Base-by-base conservation (phyloP, 1,284 basidiomycete genomes). In the Fomitiporia mediterranea region DNA sequence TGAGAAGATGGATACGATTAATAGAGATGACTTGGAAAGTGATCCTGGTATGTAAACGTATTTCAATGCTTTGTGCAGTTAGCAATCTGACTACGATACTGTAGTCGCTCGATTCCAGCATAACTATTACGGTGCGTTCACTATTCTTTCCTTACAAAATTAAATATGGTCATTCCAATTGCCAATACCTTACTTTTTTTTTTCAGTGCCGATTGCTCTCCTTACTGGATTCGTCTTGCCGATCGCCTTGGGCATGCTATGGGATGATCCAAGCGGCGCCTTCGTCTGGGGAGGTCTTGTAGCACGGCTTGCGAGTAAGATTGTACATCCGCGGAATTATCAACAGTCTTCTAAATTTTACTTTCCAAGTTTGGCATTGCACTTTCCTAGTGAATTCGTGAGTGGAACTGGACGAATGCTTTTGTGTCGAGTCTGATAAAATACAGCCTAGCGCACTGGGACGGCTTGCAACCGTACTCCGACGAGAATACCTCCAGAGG, bases 371-470 rank as follows among this genome's bases (percentile, higher is more conserved):
- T 32, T 90, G 86, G 86, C 88, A 91, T 65, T 86, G 82, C 59
- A 90, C 88, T 0, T 91, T 91, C 68, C 73, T 86, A 15, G 83
- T 92, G 56, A 92, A 91, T 64, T 90, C 86, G 78, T 86, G 60
- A 60, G 81, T 72, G 4, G 19, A 8, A n/a, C n/a, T n/a, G n/a
- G n/a, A n/a, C n/a, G 21, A 19, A 48, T 25, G 15, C 4, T 23
- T 3, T 25, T 11, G 19, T 37, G 34, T 49, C 13, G 13, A 32
- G 34, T 23, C 13, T 17, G 13, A 27, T 19, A 28, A 19, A 2
- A 19, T 13, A 15, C 49, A 85, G 84, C 0, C 70, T 91, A 7
- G 88, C 89, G 2, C 89, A 91, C 59, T 90, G 85, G 84, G 78
- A 88, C 23, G 88, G 88, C 7, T 65, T 89, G 15, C 88, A 90